Evolutionary conservation across 257 asterid genomes (phyloP).

Genomic region (Handroanthus guayacan): DNA sequence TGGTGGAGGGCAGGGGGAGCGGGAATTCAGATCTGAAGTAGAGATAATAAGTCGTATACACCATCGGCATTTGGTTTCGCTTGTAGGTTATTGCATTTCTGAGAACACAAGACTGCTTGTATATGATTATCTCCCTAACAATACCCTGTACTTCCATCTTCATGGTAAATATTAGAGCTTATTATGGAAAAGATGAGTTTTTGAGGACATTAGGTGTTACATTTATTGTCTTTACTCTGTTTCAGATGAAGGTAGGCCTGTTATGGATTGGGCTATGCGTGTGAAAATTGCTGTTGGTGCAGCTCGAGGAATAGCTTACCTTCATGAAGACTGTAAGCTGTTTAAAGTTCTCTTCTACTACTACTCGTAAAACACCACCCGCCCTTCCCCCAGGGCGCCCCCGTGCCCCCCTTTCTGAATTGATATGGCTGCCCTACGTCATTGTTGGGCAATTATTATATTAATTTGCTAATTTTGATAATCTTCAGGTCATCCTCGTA

Average conservation of each 20-base stretch:
- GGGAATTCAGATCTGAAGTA: slow-evolving; percentile 96
- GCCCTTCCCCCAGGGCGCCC: background rate
- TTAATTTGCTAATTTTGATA: slow-evolving; percentile 23
- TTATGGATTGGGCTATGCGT: slow-evolving; percentile 84
- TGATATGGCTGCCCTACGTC: background rate
- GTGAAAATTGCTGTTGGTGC: slow-evolving; percentile 89
- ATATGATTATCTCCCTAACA: slow-evolving; percentile 82
- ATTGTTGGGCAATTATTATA: background rate
- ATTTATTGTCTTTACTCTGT: slow-evolving; percentile 26
- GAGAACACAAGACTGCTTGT: slow-evolving; percentile 82
- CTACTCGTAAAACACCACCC: too few relatives aligned
- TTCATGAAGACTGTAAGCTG: slow-evolving; percentile 95
- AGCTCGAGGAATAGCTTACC: slow-evolving; percentile 98
- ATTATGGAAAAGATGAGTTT: slow-evolving; percentile 24
- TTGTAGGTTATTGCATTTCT: slow-evolving; percentile 93
- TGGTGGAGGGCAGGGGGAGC: slow-evolving; percentile 90
- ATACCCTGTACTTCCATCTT: slow-evolving; percentile 94
- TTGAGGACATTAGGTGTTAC: background rate
- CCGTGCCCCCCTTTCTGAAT: background rate
- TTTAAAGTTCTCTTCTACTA: slow-evolving; percentile 20
- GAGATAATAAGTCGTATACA: slow-evolving; percentile 93
- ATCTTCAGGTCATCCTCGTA: slow-evolving; percentile 81
- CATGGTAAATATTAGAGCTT: slow-evolving; percentile 65
- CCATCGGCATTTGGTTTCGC: slow-evolving; percentile 96
- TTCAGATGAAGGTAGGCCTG: slow-evolving; percentile 71